Evolutionary conservation across 176 grass and related monocot species (phyloP).

Genomic region (Juncus inflexus): DNA sequence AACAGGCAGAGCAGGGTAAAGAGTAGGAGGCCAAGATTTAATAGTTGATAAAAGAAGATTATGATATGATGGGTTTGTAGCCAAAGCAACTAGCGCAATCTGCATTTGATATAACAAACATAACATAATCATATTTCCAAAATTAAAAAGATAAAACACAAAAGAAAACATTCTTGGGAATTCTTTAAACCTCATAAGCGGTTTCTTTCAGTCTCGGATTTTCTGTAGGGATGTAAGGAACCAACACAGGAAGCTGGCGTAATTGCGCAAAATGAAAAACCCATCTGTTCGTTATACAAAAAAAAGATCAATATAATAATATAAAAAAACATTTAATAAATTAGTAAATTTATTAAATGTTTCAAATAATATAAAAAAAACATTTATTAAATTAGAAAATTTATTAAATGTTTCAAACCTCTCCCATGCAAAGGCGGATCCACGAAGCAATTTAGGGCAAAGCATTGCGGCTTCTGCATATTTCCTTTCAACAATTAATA

Average conservation of each 20-base stretch:
- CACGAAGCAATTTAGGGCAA: conserved; percentile 81
- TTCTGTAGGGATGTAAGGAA: conserved; percentile 92
- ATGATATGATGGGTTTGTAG: conserved; percentile 71
- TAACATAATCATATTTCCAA: conserved; percentile 17
- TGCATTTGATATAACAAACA: conserved; percentile 43
- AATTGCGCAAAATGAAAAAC: conserved; percentile 98
- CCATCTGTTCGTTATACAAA: conserved; percentile 55
- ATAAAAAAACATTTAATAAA: conserved; percentile 23
- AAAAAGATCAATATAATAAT: conserved; percentile 27
- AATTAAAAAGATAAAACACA: neutral
- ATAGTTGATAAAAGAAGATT: conserved; percentile 74
- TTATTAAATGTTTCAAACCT: conserved; percentile 50
- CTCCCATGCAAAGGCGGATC: conserved; percentile 93
- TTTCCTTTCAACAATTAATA: conserved; percentile 93
- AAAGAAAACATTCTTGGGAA: neutral
- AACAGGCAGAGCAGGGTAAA: conserved; percentile 77
- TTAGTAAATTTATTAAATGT: neutral
- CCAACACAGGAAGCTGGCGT: conserved; percentile 88
- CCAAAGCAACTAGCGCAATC: conserved; percentile 94
- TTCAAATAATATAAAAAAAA: conserved; percentile 22
- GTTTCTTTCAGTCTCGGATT: conserved; percentile 92
- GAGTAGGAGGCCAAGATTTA: conserved; percentile 70
- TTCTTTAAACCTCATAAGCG: conserved; percentile 67
- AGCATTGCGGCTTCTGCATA: conserved; percentile 88
- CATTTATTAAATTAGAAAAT: conserved; percentile 17